Evolutionary conservation across 2,329 filamentous ascomycete species (phyloP).

Genomic region (Ophiostoma ips): DNA sequence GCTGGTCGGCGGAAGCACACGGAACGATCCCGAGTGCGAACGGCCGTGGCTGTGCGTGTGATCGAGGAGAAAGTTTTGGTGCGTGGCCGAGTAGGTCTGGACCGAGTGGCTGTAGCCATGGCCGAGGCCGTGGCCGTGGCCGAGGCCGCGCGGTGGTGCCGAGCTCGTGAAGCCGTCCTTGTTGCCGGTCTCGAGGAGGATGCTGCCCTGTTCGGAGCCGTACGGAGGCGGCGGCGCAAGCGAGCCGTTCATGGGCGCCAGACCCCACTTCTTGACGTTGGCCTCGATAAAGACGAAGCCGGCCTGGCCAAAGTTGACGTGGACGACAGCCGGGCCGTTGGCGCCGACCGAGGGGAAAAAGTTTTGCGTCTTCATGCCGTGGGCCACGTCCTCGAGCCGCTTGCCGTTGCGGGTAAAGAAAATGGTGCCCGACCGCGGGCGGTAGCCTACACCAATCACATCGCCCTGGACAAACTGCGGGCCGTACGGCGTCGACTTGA

Average conservation of each 20-base stretch:
- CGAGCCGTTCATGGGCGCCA: constrained; percentile 90
- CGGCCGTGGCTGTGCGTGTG: constrained; percentile 57
- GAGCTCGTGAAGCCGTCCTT: constrained; percentile 39
- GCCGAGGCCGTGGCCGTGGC: constrained; percentile 30
- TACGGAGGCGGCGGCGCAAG: constrained; percentile 92
- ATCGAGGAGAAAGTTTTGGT: constrained; percentile 22
- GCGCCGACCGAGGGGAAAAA: constrained; percentile 97
- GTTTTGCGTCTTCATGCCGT: constrained; percentile 87
- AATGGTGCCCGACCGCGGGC: constrained; percentile 82
- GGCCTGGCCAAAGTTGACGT: constrained; percentile 96
- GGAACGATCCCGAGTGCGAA: constrained; percentile 64
- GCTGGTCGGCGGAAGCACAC: constrained; percentile 62
- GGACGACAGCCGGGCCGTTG: constrained; percentile 80
- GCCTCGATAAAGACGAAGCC: constrained; percentile 98
- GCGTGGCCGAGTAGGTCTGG: constrained; percentile 25
- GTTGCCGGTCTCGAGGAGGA: constrained; percentile 74
- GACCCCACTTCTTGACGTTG: constrained; percentile 98
- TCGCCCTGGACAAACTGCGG: constrained; percentile 83
- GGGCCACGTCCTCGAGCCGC: constrained; percentile 84
- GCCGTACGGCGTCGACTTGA: constrained; percentile 64
- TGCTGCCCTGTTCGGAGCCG: constrained; percentile 92
- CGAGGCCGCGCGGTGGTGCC: constrained; percentile 25
- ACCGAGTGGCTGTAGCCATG: constrained; percentile 32
- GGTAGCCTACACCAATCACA: constrained; percentile 89
- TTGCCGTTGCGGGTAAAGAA: constrained; percentile 99